Evolutionary conservation across 257 asterid species (phyloP).

Genomic region (Solanum gracilifrons): DNA sequence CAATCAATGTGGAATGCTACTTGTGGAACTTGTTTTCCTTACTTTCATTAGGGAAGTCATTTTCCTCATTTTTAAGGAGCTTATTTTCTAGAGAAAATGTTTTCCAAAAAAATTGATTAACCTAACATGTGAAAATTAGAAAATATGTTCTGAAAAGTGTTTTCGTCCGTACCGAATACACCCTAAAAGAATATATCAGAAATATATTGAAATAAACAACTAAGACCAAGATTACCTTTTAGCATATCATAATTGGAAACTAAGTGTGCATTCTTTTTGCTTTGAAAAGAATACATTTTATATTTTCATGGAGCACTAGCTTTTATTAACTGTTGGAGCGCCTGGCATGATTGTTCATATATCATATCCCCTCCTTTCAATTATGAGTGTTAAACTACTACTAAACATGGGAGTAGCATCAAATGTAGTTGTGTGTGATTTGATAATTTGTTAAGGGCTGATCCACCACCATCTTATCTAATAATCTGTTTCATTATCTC

Average conservation of each 20-base stretch:
- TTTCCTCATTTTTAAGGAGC: not conserved
- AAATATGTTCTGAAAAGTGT: not conserved
- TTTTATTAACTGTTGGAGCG: not conserved
- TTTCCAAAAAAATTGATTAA: not conserved
- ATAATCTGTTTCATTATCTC: not conserved
- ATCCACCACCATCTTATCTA: not conserved
- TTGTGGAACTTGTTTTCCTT: not conserved
- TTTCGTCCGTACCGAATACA: not conserved
- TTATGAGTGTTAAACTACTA: not conserved
- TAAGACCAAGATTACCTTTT: not conserved
- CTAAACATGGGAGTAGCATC: not conserved
- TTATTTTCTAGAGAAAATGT: not conserved
- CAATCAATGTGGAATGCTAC: not conserved
- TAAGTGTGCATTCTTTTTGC: not conserved
- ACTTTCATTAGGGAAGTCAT: not conserved
- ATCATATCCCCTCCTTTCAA: too few relatives aligned
- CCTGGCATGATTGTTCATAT: not conserved
- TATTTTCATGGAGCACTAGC: not conserved
- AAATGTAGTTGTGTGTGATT: not conserved
- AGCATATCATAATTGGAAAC: not conserved
- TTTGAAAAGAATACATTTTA: not conserved
- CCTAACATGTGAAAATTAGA: not conserved
- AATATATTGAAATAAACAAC: not conserved
- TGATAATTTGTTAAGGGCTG: not conserved
- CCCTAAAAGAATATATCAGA: not conserved